These are phyloP conservation scores for Colletotrichum australisinense DNA, from an alignment of 2,329 filamentous ascomycete species.

Conservation along the genomic window DNA sequence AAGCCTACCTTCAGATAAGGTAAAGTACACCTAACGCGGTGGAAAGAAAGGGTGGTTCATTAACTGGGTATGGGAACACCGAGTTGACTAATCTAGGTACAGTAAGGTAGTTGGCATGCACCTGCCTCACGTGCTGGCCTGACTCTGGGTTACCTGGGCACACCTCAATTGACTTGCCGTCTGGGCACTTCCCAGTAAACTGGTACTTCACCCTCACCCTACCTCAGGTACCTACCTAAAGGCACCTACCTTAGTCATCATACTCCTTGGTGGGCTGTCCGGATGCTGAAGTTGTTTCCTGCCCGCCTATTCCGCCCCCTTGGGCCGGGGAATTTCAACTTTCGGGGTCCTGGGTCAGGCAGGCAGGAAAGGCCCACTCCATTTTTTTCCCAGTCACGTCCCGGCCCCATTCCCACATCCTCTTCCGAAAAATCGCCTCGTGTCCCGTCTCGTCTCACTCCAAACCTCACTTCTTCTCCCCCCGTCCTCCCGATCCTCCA, in stretches of 20 bases:
- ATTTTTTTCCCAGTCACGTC: conserved; percentile 29
- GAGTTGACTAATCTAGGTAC: neutral
- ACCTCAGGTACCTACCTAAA: no score
- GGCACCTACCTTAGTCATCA: neutral
- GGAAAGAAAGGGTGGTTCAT: no score
- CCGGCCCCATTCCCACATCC: conserved; percentile 28
- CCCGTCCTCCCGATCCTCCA: conserved; percentile 21
- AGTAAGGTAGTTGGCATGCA: neutral
- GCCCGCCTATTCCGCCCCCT: neutral
- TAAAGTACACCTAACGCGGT: no score
- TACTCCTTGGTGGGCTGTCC: neutral
- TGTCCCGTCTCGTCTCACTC: conserved; percentile 32
- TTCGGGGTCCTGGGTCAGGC: conserved; percentile 32
- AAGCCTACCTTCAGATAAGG: neutral
- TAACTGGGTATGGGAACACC: neutral
- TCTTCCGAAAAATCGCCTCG: conserved; percentile 35
- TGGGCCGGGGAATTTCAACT: conserved; percentile 23
- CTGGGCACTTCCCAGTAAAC: neutral
- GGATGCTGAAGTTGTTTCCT: neutral
- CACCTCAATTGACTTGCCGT: neutral
- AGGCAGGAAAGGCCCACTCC: neutral
- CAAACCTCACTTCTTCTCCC: conserved; percentile 18
- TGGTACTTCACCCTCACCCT: neutral
- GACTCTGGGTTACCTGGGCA: neutral
- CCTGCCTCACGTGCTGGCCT: neutral